phyloP scores from a whole-genome alignment of 2,329 filamentous ascomycete genomes.

The Scedosporium aurantiacum region DNA sequence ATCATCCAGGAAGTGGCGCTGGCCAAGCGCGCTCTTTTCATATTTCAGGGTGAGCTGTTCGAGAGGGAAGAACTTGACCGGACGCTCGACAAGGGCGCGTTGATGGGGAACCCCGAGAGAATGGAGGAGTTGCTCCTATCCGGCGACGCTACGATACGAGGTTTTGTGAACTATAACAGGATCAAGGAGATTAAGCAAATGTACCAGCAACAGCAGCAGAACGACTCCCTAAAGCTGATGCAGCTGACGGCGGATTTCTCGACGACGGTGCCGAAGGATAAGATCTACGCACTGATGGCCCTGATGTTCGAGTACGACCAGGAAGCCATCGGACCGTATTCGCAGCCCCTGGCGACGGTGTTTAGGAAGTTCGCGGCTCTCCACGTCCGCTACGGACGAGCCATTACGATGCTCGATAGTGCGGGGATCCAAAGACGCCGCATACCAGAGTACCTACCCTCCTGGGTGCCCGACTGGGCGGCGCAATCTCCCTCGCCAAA shows the following conservation, averaged over 20 bases:
- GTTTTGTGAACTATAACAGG: constrained; percentile 4
- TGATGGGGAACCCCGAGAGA: background rate
- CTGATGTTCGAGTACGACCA: constrained; percentile 1
- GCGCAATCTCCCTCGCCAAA: background rate
- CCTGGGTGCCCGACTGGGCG: constrained; percentile 3
- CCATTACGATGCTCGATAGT: background rate
- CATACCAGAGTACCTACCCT: background rate
- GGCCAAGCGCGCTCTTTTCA: constrained; percentile 1
- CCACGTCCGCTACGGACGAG: background rate
- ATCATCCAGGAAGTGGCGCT: constrained; percentile 13
- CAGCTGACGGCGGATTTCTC: background rate
- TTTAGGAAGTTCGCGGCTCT: background rate
- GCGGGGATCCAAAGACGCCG: background rate
- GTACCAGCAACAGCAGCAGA: background rate
- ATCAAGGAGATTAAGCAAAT: background rate
- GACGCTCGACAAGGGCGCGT: background rate
- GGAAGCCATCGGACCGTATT: background rate
- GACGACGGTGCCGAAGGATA: constrained; percentile 5
- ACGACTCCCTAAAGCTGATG: constrained; percentile 1
- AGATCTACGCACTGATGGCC: constrained; percentile 9
- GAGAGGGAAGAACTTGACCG: background rate
- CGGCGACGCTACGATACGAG: background rate
- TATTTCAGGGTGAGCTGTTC: constrained; percentile 5
- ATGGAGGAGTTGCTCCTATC: background rate
- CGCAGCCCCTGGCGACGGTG: background rate